These are phyloP conservation scores for Trichocomaceae sp. DNA, from an alignment of 2,329 filamentous ascomycete species.

Conservation along the genomic window DNA sequence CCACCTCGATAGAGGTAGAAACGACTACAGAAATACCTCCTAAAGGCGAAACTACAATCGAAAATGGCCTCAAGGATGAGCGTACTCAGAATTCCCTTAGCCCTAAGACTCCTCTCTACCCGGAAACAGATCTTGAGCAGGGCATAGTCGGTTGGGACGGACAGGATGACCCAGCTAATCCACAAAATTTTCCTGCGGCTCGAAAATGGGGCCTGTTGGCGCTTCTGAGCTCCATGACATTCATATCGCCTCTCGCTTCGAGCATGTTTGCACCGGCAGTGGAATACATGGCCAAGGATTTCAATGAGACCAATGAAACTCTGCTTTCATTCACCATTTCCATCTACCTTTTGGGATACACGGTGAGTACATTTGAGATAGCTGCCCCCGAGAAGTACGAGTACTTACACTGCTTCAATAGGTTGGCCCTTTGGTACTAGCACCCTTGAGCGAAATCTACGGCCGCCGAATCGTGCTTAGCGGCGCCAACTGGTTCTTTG, in stretches of 20 bases:
- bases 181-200: slow-evolving; percentile 29
- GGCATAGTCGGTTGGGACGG: slow-evolving; percentile 15
- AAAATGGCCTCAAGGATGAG: not conserved
- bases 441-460: slow-evolving; percentile 54
- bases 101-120: not conserved
- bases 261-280: slow-evolving; percentile 64
- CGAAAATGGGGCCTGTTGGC: slow-evolving; percentile 34
- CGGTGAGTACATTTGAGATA: slow-evolving; percentile 30
- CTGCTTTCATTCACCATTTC: slow-evolving; percentile 60
- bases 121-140: slow-evolving; percentile 9
- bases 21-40: not conserved
- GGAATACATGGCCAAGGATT: slow-evolving; percentile 55
- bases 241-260: slow-evolving; percentile 41
- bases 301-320: slow-evolving; percentile 44
- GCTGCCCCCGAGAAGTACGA: slow-evolving; percentile 32
- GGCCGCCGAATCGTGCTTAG: slow-evolving; percentile 57
- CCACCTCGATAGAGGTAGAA: not conserved
- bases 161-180: slow-evolving; percentile 30
- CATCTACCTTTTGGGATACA: slow-evolving; percentile 43
- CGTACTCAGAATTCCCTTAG: not conserved
- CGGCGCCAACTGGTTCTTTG: slow-evolving; percentile 53
- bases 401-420: not conserved
- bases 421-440: slow-evolving; percentile 52
- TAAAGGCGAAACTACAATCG: not conserved
- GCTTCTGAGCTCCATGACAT: slow-evolving; percentile 27